phyloP scores from a whole-genome alignment of 306 rosid genomes.

The Quercus mongolica region DNA sequence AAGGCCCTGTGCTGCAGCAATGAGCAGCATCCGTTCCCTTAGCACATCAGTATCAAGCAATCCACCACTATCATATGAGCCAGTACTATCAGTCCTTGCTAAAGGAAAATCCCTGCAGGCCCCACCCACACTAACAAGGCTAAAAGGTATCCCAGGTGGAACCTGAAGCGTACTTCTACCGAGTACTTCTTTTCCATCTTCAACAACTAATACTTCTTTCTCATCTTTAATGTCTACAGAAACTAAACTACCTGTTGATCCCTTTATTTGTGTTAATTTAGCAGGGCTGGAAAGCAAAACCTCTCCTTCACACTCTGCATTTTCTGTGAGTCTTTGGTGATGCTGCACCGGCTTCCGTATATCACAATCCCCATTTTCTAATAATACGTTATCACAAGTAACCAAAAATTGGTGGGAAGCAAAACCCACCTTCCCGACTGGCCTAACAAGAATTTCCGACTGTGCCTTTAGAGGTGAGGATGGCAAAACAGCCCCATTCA shows the following conservation, averaged over 20 bases:
- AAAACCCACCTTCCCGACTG: conserved; percentile 71
- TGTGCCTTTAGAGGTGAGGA: conserved; percentile 64
- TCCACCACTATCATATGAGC: too few relatives aligned
- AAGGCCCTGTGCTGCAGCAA: too few relatives aligned
- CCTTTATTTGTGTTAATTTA: conserved; percentile 41
- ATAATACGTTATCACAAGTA: conserved; percentile 52
- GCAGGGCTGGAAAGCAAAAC: conserved; percentile 41
- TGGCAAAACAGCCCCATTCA: conserved; percentile 70
- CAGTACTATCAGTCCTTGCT: too few relatives aligned
- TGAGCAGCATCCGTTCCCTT: too few relatives aligned
- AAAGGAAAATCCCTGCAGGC: too few relatives aligned
- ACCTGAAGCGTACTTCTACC: too few relatives aligned
- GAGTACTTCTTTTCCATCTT: too few relatives aligned
- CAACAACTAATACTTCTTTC: conserved; percentile 39
- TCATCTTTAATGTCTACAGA: conserved; percentile 39
- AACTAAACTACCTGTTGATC: neutral
- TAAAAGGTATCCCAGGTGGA: too few relatives aligned
- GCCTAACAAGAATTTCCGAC: conserved; percentile 67
- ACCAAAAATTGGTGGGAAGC: conserved; percentile 45
- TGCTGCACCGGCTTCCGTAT: conserved; percentile 52
- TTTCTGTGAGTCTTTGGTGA: conserved; percentile 35
- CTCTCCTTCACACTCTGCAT: conserved; percentile 49
- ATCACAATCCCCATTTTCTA: conserved; percentile 77
- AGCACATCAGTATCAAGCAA: too few relatives aligned
- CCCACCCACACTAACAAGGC: too few relatives aligned